Conservation (phyloP, 257 asterid genomes). For the Penstemon barbatus region DNA sequence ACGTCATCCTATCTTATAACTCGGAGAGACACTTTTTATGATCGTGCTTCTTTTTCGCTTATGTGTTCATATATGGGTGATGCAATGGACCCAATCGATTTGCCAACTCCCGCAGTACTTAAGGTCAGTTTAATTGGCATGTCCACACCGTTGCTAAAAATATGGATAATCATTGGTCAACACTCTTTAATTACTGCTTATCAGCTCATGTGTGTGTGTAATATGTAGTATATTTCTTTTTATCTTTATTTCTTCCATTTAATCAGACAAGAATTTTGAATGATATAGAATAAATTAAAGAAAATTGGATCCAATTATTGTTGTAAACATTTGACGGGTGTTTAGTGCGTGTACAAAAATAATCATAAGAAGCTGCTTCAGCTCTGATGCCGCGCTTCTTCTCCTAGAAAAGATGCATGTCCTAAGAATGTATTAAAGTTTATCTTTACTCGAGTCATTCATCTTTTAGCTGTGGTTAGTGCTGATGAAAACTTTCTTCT, state of each 20-base stretch:
- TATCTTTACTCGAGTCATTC: slow-evolving; percentile 10
- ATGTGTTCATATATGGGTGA: slow-evolving; percentile 88
- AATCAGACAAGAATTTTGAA: neutral
- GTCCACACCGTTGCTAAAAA: slow-evolving; percentile 16
- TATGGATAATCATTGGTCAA: slow-evolving; percentile 10
- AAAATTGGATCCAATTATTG: neutral
- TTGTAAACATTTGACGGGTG: neutral
- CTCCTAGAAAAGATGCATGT: slow-evolving; percentile 1
- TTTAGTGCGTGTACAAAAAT: neutral
- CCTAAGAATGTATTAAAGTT: slow-evolving; percentile 2
- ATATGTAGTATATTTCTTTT: neutral
- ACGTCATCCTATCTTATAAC: slow-evolving; percentile 96
- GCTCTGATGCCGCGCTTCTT: slow-evolving; percentile 8
- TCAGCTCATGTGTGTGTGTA: neutral
- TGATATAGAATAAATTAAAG: neutral
- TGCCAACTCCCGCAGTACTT: slow-evolving; percentile 84
- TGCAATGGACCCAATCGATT: slow-evolving; percentile 82
- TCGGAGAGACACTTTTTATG: slow-evolving; percentile 93
- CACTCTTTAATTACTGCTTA: neutral
- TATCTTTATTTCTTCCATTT: slow-evolving; percentile 1
- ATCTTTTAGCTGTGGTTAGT: slow-evolving; percentile 14
- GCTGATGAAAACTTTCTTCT: slow-evolving; percentile 22
- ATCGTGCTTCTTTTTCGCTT: slow-evolving; percentile 87
- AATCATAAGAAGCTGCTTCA: slow-evolving; percentile 13
- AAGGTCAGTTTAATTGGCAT: slow-evolving; percentile 54